These are phyloP conservation scores for Quercus tomentella DNA, from an alignment of 331 rosid genomes.

Conservation along the genomic window DNA sequence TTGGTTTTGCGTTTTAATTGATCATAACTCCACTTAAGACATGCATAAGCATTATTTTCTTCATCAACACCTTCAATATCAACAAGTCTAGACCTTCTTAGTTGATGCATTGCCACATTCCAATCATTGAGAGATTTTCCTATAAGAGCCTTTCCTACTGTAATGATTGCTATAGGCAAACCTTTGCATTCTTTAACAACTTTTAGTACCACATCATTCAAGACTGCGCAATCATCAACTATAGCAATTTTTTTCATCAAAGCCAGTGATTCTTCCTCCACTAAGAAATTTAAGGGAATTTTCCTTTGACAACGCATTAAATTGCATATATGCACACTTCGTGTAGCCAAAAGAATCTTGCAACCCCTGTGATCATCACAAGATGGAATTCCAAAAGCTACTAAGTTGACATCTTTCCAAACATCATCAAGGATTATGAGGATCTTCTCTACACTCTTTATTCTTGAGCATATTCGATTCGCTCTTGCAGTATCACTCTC, in stretches of 20 bases:
- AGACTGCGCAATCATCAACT: not conserved
- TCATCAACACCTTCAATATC: not conserved
- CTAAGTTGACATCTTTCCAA: not conserved
- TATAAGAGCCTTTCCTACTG: not conserved
- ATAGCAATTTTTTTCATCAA: not conserved
- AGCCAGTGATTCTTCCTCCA: not conserved
- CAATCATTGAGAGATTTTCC: not conserved
- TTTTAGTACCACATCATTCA: not conserved
- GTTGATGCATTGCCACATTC: not conserved
- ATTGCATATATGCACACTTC: not conserved
- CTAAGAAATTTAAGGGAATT: not conserved
- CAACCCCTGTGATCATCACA: not conserved
- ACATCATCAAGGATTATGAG: not conserved
- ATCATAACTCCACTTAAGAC: not conserved
- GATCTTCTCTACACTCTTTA: not conserved
- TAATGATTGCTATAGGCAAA: not conserved
- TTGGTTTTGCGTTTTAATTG: not conserved
- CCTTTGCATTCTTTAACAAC: slow-evolving; percentile 9
- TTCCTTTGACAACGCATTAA: not conserved
- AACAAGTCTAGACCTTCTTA: not conserved
- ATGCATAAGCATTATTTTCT: not conserved
- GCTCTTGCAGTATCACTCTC: not conserved
- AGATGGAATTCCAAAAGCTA: not conserved
- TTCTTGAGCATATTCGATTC: not conserved
- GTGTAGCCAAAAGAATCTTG: not conserved